These are phyloP conservation scores for Ligustrum vulgare DNA, from an alignment of 257 asterid species.

Conservation along the genomic window DNA sequence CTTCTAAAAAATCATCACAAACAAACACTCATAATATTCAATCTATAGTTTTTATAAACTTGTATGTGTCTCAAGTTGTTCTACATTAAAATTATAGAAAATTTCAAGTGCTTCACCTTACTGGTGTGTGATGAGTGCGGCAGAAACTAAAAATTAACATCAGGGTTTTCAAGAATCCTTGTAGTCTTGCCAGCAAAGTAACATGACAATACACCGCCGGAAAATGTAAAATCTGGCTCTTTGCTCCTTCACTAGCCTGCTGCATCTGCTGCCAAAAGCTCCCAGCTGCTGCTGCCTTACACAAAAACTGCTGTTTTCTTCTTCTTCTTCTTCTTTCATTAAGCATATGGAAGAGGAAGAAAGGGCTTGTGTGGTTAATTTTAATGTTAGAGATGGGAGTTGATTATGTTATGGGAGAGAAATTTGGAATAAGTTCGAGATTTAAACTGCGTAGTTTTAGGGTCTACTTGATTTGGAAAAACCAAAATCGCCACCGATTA, in stretches of 20 bases:
- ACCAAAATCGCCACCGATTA: neutral
- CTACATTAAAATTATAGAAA: neutral
- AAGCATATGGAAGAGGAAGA: neutral
- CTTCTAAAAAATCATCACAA: neutral
- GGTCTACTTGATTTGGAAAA: neutral
- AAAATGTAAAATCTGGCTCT: slow-evolving; percentile 17
- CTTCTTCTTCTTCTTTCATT: slow-evolving; percentile 1
- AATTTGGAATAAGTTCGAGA: neutral
- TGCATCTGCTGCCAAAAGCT: slow-evolving; percentile 2
- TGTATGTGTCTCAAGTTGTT: neutral
- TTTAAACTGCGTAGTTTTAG: neutral
- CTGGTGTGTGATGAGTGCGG: neutral
- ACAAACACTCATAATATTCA: neutral
- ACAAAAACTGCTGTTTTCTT: neutral
- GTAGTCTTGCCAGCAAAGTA: slow-evolving; percentile 17
- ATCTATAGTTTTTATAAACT: neutral
- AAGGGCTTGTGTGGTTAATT: neutral
- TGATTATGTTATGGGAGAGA: neutral
- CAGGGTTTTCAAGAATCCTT: neutral
- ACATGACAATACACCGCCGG: slow-evolving; percentile 14
- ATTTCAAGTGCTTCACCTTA: neutral
- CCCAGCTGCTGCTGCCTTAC: neutral
- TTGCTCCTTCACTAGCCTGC: slow-evolving; percentile 9
- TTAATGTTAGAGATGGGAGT: neutral
- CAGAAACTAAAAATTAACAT: neutral